Evolutionary conservation across 257 asterid genomes (phyloP).

Genomic region (Avicennia marina): DNA sequence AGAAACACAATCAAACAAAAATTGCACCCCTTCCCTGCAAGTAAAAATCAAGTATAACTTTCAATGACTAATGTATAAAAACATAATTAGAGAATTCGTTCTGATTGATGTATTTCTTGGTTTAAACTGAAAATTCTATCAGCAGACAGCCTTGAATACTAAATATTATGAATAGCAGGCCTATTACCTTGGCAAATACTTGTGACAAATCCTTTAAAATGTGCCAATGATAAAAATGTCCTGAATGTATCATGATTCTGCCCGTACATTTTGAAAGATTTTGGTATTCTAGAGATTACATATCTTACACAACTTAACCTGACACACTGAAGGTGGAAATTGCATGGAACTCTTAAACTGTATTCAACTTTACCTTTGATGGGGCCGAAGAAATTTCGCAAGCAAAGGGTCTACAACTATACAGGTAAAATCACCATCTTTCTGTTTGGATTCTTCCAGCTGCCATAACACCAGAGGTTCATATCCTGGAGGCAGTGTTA

Average conservation of each 20-base stretch:
- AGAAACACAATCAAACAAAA: constrained; percentile 97
- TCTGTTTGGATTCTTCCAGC: constrained; percentile 47
- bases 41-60: constrained; percentile 22
- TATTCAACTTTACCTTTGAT: constrained; percentile 62
- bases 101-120: neutral
- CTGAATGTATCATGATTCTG: constrained; percentile 9
- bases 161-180: too few species aligned
- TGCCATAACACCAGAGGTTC: constrained; percentile 94
- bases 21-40: constrained; percentile 98
- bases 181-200: too few species aligned
- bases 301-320: neutral
- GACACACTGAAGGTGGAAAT: constrained; percentile 10
- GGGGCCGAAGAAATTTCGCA: constrained; percentile 91
- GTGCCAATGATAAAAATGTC: too few species aligned
- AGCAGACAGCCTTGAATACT: too few species aligned
- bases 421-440: constrained; percentile 28
- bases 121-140: too few species aligned
- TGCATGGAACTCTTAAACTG: constrained; percentile 7
- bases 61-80: neutral
- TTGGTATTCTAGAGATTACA: constrained; percentile 2
- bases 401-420: constrained; percentile 78
- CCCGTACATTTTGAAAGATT: neutral
- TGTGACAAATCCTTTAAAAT: too few species aligned
- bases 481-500: constrained; percentile 69
- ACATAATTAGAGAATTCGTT: neutral